phyloP scores from a whole-genome alignment of 2,329 filamentous ascomycete genomes.

The Mycogone perniciosa region DNA sequence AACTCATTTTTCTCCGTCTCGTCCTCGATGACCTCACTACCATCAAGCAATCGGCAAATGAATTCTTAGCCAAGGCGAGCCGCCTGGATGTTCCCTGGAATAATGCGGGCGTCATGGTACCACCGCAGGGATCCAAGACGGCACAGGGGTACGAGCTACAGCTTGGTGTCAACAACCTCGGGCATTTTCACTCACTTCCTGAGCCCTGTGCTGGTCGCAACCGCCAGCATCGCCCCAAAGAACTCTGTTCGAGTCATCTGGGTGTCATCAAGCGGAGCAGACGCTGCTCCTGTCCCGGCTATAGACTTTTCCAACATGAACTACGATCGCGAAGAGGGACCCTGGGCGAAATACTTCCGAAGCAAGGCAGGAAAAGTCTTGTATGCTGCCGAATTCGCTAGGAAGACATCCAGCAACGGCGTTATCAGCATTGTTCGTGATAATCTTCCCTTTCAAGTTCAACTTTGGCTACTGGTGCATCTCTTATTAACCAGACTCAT shows the following conservation, averaged over 20 bases:
- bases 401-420: constrained; percentile 21
- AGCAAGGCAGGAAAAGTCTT: constrained; percentile 29
- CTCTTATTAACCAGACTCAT: background rate
- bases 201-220: constrained; percentile 27
- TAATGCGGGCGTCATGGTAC: constrained; percentile 37
- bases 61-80: constrained; percentile 17
- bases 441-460: background rate
- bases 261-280: constrained; percentile 21
- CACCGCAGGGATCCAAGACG: constrained; percentile 25
- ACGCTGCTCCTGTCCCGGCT: constrained; percentile 1
- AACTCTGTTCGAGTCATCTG: constrained; percentile 27
- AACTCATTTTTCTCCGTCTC: constrained; percentile 32
- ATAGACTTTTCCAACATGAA: constrained; percentile 7
- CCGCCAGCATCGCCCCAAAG: constrained; percentile 23
- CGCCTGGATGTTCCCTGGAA: constrained; percentile 35
- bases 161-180: constrained; percentile 36
- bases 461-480: background rate
- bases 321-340: constrained; percentile 13
- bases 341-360: constrained; percentile 17
- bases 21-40: constrained; percentile 33
- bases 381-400: constrained; percentile 26
- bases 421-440: constrained; percentile 21
- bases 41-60: constrained; percentile 21
- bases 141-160: constrained; percentile 30
- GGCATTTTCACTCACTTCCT: constrained; percentile 35